Evolutionary conservation across 352 stramenopile species (phyloP).

Genomic region (Globisporangium acanthophoron): DNA sequence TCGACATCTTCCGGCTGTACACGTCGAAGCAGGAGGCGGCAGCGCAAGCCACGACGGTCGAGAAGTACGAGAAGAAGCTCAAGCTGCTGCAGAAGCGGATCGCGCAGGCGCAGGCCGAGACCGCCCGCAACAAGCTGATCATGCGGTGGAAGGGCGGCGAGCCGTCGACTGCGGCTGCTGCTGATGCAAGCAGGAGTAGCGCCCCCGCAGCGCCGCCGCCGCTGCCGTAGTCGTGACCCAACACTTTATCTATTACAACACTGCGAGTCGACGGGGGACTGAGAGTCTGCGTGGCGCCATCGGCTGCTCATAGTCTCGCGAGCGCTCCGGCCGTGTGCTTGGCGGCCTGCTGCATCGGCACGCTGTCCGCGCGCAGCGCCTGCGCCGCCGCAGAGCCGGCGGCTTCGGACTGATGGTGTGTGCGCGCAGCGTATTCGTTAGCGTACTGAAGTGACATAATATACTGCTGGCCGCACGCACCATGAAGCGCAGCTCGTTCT

Average conservation of each 20-base stretch:
- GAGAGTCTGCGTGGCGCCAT: not conserved
- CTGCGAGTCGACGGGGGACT: too few species aligned
- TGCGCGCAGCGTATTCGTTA: not conserved
- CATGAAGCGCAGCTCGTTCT: conserved; percentile 87
- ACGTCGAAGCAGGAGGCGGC: conserved; percentile 25
- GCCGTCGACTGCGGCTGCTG: not conserved
- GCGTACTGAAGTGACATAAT: not conserved
- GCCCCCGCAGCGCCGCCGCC: not conserved
- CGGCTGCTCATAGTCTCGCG: conserved; percentile 35
- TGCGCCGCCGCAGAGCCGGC: conserved; percentile 50
- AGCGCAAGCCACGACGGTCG: conserved; percentile 33
- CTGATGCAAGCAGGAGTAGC: not conserved
- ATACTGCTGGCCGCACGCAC: conserved; percentile 17
- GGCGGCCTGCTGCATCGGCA: conserved; percentile 68
- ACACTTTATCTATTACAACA: conserved; percentile 7
- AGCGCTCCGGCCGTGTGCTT: conserved; percentile 70
- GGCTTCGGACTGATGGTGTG: conserved; percentile 42
- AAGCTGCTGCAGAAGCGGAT: conserved; percentile 42
- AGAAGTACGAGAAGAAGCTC: conserved; percentile 72
- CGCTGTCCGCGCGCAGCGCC: conserved; percentile 57
- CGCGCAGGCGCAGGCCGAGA: conserved; percentile 33
- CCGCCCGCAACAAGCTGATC: conserved; percentile 27
- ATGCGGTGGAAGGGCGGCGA: conserved; percentile 39
- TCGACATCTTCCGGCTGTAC: conserved; percentile 55
- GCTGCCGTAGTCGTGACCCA: not conserved